These are phyloP conservation scores for Xylaria sp. DNA, from an alignment of 2,329 filamentous ascomycete genomes.

Conservation along the genomic window DNA sequence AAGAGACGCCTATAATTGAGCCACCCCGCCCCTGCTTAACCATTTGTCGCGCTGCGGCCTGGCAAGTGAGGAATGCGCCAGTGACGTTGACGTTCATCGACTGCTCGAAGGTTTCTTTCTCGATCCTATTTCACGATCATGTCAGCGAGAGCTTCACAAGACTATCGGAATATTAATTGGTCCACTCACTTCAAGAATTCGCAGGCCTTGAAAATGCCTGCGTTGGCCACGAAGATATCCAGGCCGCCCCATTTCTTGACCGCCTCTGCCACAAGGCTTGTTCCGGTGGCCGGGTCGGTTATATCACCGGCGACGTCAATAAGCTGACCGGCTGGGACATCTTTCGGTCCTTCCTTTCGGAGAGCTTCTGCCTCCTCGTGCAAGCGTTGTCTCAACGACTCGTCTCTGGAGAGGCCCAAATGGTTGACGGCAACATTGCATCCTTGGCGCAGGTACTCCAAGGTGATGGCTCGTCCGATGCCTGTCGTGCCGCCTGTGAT, in stretches of 20 bases:
- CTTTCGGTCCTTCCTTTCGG: too few species aligned
- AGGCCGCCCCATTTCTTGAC: constrained; percentile 2
- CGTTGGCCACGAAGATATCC: constrained; percentile 11
- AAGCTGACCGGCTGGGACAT: neutral
- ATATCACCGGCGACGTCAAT: constrained; percentile 6
- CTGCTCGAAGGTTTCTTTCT: neutral
- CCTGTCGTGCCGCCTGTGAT: constrained; percentile 69
- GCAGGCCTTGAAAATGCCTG: constrained; percentile 1
- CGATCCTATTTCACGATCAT: neutral
- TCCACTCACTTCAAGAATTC: constrained; percentile 7
- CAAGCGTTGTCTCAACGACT: too few species aligned
- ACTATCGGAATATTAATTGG: neutral
- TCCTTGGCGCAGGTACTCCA: constrained; percentile 77
- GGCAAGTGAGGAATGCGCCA: constrained; percentile 67
- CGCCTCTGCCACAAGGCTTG: neutral
- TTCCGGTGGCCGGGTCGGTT: neutral
- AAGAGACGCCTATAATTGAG: constrained; percentile 64
- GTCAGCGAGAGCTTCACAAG: neutral
- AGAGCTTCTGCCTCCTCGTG: too few species aligned
- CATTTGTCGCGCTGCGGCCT: constrained; percentile 69
- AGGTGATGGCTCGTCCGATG: constrained; percentile 81
- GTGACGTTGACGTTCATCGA: constrained; percentile 57
- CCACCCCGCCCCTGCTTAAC: constrained; percentile 57
- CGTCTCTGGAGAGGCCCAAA: neutral
- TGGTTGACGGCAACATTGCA: constrained; percentile 59